Percentiles rank a stretch among this genome's conserved stretches.
These are phyloP conservation scores for Senecio squalidus DNA, from an alignment of 140 eudicot species.

Conservation along the genomic window DNA sequence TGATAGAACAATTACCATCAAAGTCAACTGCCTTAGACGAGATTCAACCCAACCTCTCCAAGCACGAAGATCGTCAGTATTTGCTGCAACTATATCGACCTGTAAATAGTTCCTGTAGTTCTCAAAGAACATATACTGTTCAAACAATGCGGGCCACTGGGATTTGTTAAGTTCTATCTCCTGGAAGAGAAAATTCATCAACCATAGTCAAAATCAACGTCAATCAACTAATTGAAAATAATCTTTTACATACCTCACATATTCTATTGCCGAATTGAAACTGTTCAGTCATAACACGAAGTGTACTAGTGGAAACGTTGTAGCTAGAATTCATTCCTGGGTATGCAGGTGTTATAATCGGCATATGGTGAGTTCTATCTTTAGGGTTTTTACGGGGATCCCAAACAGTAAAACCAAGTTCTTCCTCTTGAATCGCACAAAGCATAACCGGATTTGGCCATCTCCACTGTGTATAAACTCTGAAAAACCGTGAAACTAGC, in stretches of 20 bases:
- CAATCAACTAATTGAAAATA: not conserved
- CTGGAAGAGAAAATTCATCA: conserved; percentile 25
- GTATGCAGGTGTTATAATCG: conserved; percentile 89
- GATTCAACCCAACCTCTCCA: conserved; percentile 99
- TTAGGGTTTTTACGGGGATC: conserved; percentile 84
- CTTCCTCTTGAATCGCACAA: conserved; percentile 67
- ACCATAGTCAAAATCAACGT: not conserved
- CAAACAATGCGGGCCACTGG: conserved; percentile 78
- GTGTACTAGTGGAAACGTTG: conserved; percentile 86
- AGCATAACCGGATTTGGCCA: conserved; percentile 99
- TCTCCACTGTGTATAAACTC: conserved; percentile 84
- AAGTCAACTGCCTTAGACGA: conserved; percentile 77
- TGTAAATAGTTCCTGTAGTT: conserved; percentile 79
- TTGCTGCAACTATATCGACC: conserved; percentile 71
- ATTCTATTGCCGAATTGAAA: conserved; percentile 59
- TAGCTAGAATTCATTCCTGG: conserved; percentile 98
- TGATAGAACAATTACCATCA: conserved; percentile 64
- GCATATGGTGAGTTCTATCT: conserved; percentile 88
- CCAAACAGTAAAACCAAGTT: conserved; percentile 82
- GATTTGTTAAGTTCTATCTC: conserved; percentile 74
- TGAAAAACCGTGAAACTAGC: conserved; percentile 82
- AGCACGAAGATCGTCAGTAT: conserved; percentile 68
- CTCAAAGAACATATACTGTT: conserved; percentile 72
- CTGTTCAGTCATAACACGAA: conserved; percentile 83
- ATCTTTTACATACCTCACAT: conserved; percentile 50